A percentile compares a stretch with the other conserved stretches of the same genome.
Evolutionary conservation across 2,329 filamentous ascomycete genomes (phyloP).

Genomic region (Chaetothyriales sp.): DNA sequence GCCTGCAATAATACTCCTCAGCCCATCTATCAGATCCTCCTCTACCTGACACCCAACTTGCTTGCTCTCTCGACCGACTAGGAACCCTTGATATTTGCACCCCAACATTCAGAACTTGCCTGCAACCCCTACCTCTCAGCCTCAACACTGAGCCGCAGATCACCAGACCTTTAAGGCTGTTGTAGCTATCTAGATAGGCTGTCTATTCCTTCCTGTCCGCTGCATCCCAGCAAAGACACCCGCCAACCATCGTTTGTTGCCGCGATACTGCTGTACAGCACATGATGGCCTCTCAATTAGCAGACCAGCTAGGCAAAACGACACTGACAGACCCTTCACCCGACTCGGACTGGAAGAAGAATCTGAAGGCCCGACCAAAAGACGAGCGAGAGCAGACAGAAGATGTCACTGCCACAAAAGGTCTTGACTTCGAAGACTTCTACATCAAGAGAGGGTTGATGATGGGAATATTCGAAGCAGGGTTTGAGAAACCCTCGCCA

Average conservation of each 20-base stretch:
- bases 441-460: constrained; percentile 85
- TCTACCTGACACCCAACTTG: not conserved
- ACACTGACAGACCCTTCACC: constrained; percentile 30
- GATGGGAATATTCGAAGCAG: constrained; percentile 99
- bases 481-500: constrained; percentile 95
- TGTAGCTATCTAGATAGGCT: not conserved
- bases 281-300: constrained; percentile 32
- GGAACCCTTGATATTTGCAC: not conserved
- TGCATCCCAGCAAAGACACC: not conserved
- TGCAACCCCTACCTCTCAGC: not conserved
- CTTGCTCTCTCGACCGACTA: not conserved
- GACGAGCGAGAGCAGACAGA: constrained; percentile 38
- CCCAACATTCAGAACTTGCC: not conserved
- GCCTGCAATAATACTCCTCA: not conserved
- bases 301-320: constrained; percentile 32
- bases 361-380: constrained; percentile 34
- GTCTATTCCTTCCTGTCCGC: not conserved
- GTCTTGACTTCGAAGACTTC: constrained; percentile 94
- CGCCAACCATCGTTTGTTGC: not conserved
- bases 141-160: not conserved
- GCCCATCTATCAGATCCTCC: not conserved
- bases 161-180: not conserved
- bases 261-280: constrained; percentile 1
- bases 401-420: constrained; percentile 96
- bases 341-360: constrained; percentile 30